phyloP scores from a whole-genome alignment of 176 grass and related monocot genomes.

The Phoenix roebelenii region DNA sequence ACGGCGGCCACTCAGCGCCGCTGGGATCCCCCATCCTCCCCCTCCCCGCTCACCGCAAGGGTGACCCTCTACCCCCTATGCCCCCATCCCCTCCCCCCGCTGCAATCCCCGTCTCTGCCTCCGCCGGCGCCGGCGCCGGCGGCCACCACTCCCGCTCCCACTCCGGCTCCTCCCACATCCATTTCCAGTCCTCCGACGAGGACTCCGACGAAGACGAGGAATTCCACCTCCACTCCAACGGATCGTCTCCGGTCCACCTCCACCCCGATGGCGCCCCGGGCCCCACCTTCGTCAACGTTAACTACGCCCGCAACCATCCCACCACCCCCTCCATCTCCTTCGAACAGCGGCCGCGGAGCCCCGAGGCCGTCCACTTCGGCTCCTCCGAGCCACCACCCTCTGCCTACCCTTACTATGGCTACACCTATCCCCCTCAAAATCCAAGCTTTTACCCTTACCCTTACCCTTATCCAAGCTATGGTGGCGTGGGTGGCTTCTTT shows the following conservation, averaged over 20 bases:
- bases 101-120: slow-evolving; percentile 10
- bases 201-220: slow-evolving; percentile 1
- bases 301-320: slow-evolving; percentile 27
- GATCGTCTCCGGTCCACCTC: slow-evolving; percentile 6
- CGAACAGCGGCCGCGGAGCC: slow-evolving; percentile 9
- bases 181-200: slow-evolving; percentile 6
- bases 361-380: slow-evolving; percentile 7
- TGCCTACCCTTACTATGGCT: slow-evolving; percentile 13
- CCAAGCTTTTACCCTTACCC: slow-evolving; percentile 21
- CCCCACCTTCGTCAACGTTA: slow-evolving; percentile 15
- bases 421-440: slow-evolving; percentile 13
- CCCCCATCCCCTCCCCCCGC: slow-evolving; percentile 11
- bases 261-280: neutral
- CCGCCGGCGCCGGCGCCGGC: neutral
- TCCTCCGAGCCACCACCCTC: neutral
- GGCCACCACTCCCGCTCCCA: slow-evolving; percentile 4
- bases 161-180: slow-evolving; percentile 24
- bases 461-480: slow-evolving; percentile 21
- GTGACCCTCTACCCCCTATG: slow-evolving; percentile 38
- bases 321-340: slow-evolving; percentile 14
- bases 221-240: slow-evolving; percentile 1
- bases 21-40: slow-evolving; percentile 43
- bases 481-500: slow-evolving; percentile 15
- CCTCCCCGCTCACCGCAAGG: slow-evolving; percentile 61
- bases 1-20: slow-evolving; percentile 23